Conservation (phyloP, 257 asterid genomes). For the Salvia miltiorrhiza region DNA sequence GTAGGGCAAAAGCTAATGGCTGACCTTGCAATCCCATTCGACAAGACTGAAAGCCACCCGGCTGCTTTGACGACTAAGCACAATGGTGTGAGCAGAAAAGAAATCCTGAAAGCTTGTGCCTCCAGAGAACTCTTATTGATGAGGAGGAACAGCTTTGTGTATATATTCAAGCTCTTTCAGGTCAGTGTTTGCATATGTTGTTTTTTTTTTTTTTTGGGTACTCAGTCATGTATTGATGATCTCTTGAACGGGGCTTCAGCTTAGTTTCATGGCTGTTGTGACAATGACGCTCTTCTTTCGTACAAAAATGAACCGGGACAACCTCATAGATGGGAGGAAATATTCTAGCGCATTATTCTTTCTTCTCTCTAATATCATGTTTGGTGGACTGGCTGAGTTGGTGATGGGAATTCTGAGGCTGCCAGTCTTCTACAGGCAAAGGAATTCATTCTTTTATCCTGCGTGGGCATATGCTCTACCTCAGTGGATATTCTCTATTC, state of each 20-base stretch:
- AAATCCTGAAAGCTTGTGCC: slow-evolving; percentile 40
- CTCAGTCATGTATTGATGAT: neutral
- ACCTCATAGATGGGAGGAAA: slow-evolving; percentile 21
- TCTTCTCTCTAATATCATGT: slow-evolving; percentile 9
- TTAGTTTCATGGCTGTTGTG: slow-evolving; percentile 25
- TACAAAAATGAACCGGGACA: slow-evolving; percentile 34
- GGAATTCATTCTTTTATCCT: slow-evolving; percentile 39
- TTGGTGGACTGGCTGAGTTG: slow-evolving; percentile 37
- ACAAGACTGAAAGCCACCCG: slow-evolving; percentile 36
- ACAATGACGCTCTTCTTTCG: slow-evolving; percentile 35
- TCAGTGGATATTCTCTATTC: slow-evolving; percentile 32
- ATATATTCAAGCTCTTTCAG: slow-evolving; percentile 30
- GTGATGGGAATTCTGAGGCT: slow-evolving; percentile 29
- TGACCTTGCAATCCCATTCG: slow-evolving; percentile 36
- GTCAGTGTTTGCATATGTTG: slow-evolving; percentile 6
- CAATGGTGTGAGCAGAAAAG: slow-evolving; percentile 38
- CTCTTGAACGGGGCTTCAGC: slow-evolving; percentile 1
- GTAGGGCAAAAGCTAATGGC: slow-evolving; percentile 26
- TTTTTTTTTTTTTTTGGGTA: neutral
- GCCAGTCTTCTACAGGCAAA: slow-evolving; percentile 47
- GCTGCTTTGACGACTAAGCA: slow-evolving; percentile 38
- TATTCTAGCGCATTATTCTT: slow-evolving; percentile 33
- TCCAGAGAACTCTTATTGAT: slow-evolving; percentile 39
- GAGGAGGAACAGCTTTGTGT: slow-evolving; percentile 38
- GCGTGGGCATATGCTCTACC: slow-evolving; percentile 48